Base-by-base conservation (phyloP, 106 monocot species). In the Chionographis japonica region DNA sequence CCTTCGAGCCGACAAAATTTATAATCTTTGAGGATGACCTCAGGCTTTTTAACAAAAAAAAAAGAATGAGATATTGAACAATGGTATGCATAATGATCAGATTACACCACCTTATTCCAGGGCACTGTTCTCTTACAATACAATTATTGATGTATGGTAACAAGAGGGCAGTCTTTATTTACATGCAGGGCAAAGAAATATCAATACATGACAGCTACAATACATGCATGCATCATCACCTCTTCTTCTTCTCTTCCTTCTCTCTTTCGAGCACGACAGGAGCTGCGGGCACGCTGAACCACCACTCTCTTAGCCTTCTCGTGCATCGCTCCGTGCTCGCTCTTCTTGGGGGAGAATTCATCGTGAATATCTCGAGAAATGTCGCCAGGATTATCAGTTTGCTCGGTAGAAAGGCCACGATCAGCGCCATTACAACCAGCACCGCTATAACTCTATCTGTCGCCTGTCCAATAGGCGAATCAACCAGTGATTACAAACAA, bases 221-320 rank as follows among this genome's bases (percentile, higher is more conserved):
- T 0, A 46, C 46, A 46, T 46, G 46, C 46, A 46, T 46, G n/a
- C 50, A 5, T 81, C 63, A 84, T 66, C 56, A 77, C 66, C 70
- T 97, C 78, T 89, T 92, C 77, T 97, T 89, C n/a, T 90, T 81
- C 52, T 90, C 89, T 57, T 69, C 76, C n/a, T 63, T 63, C 7
- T 83, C 76, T 67, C 65, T 80, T 72, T 89, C 82, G 50, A 97
- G 81, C 43, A 84, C 54, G 54, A 97, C 89, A 10, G 95, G 95
- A 50, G 95, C 92, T 40, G 89, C 95, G 6, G 95, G 95, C 20
- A 97, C 79, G 64, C 95, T 89, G 67, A 92, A 84, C 95, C 95
- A 97, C 95, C 89, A 97, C 69, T 97, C 95, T 67, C 86, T 75
- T 8, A 92, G 56, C 63, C 95, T 88, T 64, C 95, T 84, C 4